phyloP scores from a whole-genome alignment of 2,329 filamentous ascomycete species.

The Domatiomyces catenatus region DNA sequence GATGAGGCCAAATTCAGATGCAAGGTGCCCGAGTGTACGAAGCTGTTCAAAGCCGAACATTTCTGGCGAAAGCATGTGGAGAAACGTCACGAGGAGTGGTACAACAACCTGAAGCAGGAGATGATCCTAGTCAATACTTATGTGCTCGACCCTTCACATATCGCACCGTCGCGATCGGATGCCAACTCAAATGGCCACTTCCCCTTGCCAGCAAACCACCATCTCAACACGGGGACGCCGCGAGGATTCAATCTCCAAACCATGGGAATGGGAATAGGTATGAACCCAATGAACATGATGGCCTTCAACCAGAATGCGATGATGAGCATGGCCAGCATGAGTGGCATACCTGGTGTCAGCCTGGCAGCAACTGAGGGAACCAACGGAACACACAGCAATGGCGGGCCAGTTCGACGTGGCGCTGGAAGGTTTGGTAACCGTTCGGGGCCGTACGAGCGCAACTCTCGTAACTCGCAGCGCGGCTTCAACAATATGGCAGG shows the following conservation, averaged over 20 bases:
- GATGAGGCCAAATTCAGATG: conserved; percentile 95
- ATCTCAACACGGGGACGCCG: conserved; percentile 62
- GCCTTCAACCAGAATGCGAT: conserved; percentile 39
- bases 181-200: conserved; percentile 94
- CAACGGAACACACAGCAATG: conserved; percentile 32
- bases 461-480: conserved; percentile 20
- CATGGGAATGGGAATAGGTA: conserved; percentile 30
- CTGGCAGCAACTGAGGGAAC: conserved; percentile 33
- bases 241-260: conserved; percentile 78
- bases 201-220: conserved; percentile 59
- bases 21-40: conserved; percentile 89
- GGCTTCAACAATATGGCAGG: conserved; percentile 20
- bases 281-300: conserved; percentile 19
- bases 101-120: conserved; percentile 63
- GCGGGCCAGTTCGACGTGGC: conserved; percentile 54
- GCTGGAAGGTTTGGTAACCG: conserved; percentile 48
- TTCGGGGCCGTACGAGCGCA: conserved; percentile 53
- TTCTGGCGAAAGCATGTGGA: conserved; percentile 98
- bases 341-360: conserved; percentile 28
- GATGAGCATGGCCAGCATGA: conserved; percentile 15
- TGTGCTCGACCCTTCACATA: conserved; percentile 84
- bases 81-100: conserved; percentile 85
- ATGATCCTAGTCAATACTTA: conserved; percentile 86
- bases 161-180: conserved; percentile 82
- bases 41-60: conserved; percentile 90